Evolutionary conservation across 192 early-diverging fungal genomes (phyloP).

Genomic region (Podila horticola): DNA sequence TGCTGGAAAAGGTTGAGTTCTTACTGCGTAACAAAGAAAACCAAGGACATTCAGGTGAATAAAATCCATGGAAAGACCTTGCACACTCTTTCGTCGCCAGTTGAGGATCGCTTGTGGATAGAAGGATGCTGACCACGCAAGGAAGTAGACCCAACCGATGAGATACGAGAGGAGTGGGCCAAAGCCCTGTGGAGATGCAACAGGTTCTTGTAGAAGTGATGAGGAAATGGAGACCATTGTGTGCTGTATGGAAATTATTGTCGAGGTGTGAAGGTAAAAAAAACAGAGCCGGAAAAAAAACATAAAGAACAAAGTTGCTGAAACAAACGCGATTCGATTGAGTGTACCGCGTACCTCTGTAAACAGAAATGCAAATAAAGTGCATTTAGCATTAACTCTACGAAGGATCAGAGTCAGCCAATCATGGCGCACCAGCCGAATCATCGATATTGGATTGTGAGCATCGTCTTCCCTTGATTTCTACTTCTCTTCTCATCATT

Average conservation of each 20-base stretch:
- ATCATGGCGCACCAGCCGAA: not conserved
- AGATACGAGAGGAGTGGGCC: slow-evolving; percentile 6
- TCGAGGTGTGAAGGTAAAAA: not conserved
- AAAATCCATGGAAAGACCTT: slow-evolving; percentile 91
- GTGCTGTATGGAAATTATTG: not conserved
- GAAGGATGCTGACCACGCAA: slow-evolving; percentile 88
- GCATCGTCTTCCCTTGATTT: not conserved
- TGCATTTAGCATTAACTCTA: not conserved
- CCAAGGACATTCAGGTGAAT: slow-evolving; percentile 85
- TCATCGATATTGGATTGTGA: not conserved
- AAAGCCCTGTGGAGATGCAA: slow-evolving; percentile 2
- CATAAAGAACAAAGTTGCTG: not conserved
- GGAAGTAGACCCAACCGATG: slow-evolving; percentile 66
- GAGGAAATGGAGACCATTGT: not conserved
- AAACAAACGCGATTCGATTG: not conserved
- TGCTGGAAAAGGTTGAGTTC: not conserved
- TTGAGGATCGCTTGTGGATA: slow-evolving; percentile 88
- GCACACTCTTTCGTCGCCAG: slow-evolving; percentile 75
- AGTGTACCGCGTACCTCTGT: too few relatives aligned
- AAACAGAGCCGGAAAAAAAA: not conserved
- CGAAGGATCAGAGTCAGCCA: not conserved
- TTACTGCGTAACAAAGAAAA: slow-evolving; percentile 83
- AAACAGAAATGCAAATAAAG: not conserved
- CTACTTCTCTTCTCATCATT: not conserved
- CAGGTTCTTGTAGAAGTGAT: not conserved